These are phyloP conservation scores for Ambrosia trifida DNA, from an alignment of 129 eudicot genomes.

Conservation along the genomic window DNA sequence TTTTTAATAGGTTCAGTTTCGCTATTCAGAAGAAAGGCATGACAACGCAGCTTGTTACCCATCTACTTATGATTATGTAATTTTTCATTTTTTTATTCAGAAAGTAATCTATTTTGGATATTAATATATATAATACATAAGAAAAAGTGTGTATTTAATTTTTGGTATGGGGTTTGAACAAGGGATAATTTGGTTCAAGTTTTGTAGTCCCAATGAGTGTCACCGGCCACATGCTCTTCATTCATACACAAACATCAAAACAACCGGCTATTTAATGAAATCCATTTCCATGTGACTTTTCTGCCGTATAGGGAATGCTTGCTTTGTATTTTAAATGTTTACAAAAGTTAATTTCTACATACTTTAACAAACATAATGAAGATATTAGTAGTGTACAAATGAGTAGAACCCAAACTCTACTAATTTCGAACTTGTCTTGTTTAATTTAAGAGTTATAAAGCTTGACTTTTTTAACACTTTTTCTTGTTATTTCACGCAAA, in stretches of 20 bases:
- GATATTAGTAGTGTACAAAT: background rate
- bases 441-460: too few relatives aligned
- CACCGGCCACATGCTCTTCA: slow-evolving; percentile 4
- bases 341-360: background rate
- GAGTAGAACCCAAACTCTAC: background rate
- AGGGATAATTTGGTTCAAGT: background rate
- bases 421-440: too few relatives aligned
- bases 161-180: background rate
- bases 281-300: slow-evolving; percentile 27
- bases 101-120: too few relatives aligned
- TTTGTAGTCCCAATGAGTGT: slow-evolving; percentile 24
- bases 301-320: slow-evolving; percentile 22
- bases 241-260: slow-evolving; percentile 17
- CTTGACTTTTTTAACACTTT: too few relatives aligned
- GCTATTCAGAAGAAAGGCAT: too few relatives aligned
- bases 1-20: too few relatives aligned
- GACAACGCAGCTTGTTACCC: too few relatives aligned
- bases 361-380: background rate
- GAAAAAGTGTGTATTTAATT: background rate
- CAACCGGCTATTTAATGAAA: slow-evolving; percentile 28
- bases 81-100: too few relatives aligned
- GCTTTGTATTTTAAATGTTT: background rate
- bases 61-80: too few relatives aligned
- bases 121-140: background rate
- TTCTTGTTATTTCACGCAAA: too few relatives aligned